Conservation (phyloP, 345 rosid genomes). For the Lepidium aucheri region DNA sequence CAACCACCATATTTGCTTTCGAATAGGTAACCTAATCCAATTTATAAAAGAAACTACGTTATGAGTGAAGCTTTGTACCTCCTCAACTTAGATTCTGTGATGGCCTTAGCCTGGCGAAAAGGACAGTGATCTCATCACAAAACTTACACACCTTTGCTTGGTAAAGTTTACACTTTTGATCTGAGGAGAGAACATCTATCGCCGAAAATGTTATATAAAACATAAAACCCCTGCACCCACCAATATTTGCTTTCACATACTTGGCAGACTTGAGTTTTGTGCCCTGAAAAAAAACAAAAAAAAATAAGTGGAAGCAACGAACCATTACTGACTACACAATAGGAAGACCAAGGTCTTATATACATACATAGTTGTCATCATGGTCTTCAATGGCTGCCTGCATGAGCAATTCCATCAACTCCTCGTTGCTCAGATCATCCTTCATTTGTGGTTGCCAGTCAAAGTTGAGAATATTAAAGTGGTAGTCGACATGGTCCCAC, state of each 20-base stretch:
- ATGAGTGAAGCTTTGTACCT: background rate
- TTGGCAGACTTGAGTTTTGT: background rate
- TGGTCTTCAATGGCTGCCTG: background rate
- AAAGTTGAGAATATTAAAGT: background rate
- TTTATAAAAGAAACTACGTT: background rate
- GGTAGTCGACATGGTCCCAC: background rate
- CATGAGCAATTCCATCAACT: background rate
- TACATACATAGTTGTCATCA: background rate
- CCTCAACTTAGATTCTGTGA: background rate
- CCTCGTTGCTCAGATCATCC: background rate
- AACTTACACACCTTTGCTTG: background rate
- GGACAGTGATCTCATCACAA: background rate
- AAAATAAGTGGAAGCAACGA: background rate
- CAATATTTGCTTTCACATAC: background rate
- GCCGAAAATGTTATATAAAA: background rate
- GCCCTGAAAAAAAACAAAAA: background rate
- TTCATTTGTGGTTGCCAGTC: background rate
- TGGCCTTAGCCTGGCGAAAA: background rate
- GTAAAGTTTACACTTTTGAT: background rate
- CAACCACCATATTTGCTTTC: too few relatives aligned
- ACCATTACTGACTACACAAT: background rate
- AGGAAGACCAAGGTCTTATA: background rate
- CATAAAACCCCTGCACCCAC: background rate
- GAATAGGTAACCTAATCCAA: too few relatives aligned
- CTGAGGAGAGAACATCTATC: background rate